These are phyloP conservation scores for Leccinum arenicola DNA, from an alignment of 768 basidiomycete genomes.

Conservation along the genomic window DNA sequence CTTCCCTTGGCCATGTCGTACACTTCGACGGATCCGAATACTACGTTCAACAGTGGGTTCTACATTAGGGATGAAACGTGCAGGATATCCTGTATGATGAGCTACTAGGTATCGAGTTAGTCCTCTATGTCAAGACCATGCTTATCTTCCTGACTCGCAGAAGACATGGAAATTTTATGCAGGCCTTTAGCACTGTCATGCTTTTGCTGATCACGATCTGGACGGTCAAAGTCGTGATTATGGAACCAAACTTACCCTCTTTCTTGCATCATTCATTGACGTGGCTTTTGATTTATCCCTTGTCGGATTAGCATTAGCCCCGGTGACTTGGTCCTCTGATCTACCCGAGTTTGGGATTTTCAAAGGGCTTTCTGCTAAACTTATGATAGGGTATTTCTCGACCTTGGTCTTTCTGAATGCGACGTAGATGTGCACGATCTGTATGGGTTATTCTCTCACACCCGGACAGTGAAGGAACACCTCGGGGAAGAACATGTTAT, in stretches of 20 bases:
- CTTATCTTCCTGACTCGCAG: neutral
- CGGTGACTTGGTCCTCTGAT: neutral
- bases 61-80: conserved; percentile 16
- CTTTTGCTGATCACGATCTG: neutral
- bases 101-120: neutral
- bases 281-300: neutral
- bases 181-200: conserved; percentile 1
- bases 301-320: neutral
- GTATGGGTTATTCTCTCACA: neutral
- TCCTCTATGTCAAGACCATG: conserved; percentile 19
- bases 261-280: neutral
- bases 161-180: conserved; percentile 6
- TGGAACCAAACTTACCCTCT: conserved; percentile 15
- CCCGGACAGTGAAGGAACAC: neutral
- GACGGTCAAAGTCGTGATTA: conserved; percentile 29
- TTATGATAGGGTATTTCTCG: conserved; percentile 1
- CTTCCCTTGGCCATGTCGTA: neutral
- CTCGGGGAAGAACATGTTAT: neutral
- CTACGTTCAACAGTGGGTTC: conserved; percentile 8
- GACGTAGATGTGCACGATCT: neutral
- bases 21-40: neutral
- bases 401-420: neutral
- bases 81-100: conserved; percentile 18
- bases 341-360: neutral
- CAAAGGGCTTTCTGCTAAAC: neutral